These are phyloP conservation scores for Vanrija sp. DNA, from an alignment of 1,284 basidiomycete species.

Conservation along the genomic window DNA sequence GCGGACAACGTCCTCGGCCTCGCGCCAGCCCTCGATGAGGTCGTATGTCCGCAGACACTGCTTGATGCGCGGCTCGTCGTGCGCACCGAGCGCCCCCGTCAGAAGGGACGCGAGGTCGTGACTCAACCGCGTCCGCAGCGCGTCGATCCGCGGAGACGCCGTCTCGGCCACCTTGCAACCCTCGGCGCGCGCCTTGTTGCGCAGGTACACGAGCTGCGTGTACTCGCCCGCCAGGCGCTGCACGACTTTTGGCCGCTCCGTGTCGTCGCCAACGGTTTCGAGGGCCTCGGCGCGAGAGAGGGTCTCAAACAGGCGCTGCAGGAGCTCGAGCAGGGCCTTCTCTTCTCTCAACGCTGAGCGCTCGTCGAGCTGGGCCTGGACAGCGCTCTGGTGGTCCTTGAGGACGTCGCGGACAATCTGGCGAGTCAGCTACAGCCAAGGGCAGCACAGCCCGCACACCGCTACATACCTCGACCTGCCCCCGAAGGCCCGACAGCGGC, in stretches of 20 bases:
- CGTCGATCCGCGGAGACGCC: constrained; percentile 71
- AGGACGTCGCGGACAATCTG: constrained; percentile 43
- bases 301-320: constrained; percentile 84
- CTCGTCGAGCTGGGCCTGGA: constrained; percentile 70
- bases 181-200: constrained; percentile 70
- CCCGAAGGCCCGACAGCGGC: constrained; percentile 63
- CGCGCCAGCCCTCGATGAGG: constrained; percentile 69
- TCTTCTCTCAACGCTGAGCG: constrained; percentile 72
- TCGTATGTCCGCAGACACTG: constrained; percentile 83
- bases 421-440: background rate
- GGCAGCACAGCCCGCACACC: constrained; percentile 28
- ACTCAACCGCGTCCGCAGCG: constrained; percentile 69
- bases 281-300: constrained; percentile 76
- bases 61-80: constrained; percentile 56
- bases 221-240: constrained; percentile 83
- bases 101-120: constrained; percentile 82
- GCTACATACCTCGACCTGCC: constrained; percentile 60
- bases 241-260: constrained; percentile 61
- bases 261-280: constrained; percentile 51
- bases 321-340: constrained; percentile 77
- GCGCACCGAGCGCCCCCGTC: constrained; percentile 52
- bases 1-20: constrained; percentile 78
- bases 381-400: constrained; percentile 59
- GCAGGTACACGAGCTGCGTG: constrained; percentile 85
- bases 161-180: constrained; percentile 73